These are phyloP conservation scores for Zoysia matrella DNA, from an alignment of 202 grass and related monocot genomes.

Conservation along the genomic window DNA sequence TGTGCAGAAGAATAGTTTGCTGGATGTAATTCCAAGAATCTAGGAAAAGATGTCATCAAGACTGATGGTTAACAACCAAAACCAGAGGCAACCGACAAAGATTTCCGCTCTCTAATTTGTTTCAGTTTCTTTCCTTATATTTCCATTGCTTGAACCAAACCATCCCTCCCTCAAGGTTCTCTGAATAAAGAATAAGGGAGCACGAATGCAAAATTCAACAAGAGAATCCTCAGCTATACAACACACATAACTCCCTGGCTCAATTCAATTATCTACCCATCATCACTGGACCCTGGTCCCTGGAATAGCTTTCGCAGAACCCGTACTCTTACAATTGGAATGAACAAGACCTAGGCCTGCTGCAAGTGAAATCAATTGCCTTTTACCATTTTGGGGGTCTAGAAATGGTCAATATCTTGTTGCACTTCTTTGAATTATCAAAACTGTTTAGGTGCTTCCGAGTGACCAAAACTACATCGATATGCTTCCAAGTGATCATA, in stretches of 20 bases:
- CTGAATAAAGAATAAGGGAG: constrained; percentile 1
- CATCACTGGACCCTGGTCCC: background rate
- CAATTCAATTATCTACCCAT: background rate
- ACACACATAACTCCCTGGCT: background rate
- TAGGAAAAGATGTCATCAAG: constrained; percentile 9
- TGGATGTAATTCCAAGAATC: background rate
- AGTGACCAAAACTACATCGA: background rate
- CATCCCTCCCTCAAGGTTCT: constrained; percentile 11
- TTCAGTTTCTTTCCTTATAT: background rate
- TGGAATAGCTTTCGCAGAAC: background rate
- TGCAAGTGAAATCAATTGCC: background rate
- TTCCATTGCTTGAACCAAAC: background rate
- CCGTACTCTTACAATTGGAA: background rate
- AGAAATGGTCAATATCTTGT: background rate
- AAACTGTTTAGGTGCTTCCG: constrained; percentile 1
- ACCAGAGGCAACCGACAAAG: background rate
- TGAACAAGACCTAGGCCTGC: background rate
- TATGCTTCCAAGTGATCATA: constrained; percentile 3
- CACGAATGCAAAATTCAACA: constrained; percentile 18
- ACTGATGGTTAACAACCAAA: background rate
- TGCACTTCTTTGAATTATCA: background rate
- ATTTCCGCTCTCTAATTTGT: background rate
- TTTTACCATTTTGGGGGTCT: background rate
- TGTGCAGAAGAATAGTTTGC: background rate
- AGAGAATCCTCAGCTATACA: constrained; percentile 8